These are phyloP conservation scores for Cystoderma amianthinum DNA, from an alignment of 768 basidiomycete species.

Conservation along the genomic window DNA sequence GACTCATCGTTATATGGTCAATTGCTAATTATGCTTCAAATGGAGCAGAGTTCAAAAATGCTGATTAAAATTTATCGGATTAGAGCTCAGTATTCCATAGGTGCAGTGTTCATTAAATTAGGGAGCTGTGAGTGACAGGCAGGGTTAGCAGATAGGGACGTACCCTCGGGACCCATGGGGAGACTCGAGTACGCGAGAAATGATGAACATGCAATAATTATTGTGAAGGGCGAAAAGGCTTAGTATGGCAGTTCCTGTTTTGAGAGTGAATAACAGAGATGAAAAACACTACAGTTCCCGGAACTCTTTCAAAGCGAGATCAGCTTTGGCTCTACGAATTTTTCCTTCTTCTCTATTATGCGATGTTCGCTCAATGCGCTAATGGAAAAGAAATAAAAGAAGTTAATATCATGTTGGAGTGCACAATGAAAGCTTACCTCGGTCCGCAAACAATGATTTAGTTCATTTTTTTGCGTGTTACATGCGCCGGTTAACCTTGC, in stretches of 20 bases:
- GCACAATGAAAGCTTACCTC: constrained; percentile 41
- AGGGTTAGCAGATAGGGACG: constrained; percentile 8
- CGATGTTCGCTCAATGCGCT: constrained; percentile 56
- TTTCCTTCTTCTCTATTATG: constrained; percentile 58
- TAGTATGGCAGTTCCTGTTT: background rate
- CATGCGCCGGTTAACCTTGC: constrained; percentile 63
- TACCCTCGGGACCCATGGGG: background rate
- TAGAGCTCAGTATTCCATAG: no score
- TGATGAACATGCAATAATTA: background rate
- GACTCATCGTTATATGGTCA: no score
- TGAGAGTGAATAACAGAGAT: background rate
- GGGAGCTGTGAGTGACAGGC: no score
- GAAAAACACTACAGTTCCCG: constrained; percentile 27
- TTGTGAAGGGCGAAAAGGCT: background rate
- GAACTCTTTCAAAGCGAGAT: constrained; percentile 57
- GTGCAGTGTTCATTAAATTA: no score
- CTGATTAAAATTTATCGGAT: no score
- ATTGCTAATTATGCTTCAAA: no score
- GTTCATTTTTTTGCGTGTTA: constrained; percentile 57
- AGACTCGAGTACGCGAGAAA: background rate
- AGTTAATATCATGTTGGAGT: constrained; percentile 6
- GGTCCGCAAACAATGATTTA: constrained; percentile 64
- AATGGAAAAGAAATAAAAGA: constrained; percentile 6
- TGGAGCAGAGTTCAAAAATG: no score
- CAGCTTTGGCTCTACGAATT: constrained; percentile 44